phyloP scores from a whole-genome alignment of 2,329 filamentous ascomycete species.

The Pseudogymnoascus sp. region DNA sequence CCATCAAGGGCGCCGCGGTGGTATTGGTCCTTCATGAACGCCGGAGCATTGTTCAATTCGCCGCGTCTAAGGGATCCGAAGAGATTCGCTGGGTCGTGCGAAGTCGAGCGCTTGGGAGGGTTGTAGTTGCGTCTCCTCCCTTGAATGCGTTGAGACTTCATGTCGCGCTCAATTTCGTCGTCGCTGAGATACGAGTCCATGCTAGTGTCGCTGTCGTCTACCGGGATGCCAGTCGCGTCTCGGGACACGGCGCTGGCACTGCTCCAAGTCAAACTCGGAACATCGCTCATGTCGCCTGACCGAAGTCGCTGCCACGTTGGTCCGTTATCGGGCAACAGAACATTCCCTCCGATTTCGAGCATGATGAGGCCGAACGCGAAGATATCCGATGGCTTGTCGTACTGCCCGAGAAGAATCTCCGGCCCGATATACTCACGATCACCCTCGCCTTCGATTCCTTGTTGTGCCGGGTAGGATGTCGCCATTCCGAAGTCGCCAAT shows the following conservation, averaged over 20 bases:
- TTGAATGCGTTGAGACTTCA: slow-evolving; percentile 29
- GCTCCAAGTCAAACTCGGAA: slow-evolving; percentile 80
- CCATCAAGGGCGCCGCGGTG: slow-evolving; percentile 71
- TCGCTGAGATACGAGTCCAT: slow-evolving; percentile 30
- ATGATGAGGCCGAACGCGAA: slow-evolving; percentile 93
- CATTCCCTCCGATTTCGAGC: slow-evolving; percentile 89
- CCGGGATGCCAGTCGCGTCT: slow-evolving; percentile 64
- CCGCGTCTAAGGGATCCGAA: slow-evolving; percentile 36
- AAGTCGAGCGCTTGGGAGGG: slow-evolving; percentile 23
- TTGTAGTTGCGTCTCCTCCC: slow-evolving; percentile 23
- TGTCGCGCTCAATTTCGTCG: slow-evolving; percentile 30
- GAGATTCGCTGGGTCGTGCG: slow-evolving; percentile 28
- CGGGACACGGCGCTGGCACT: slow-evolving; percentile 61
- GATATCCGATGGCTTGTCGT: slow-evolving; percentile 85
- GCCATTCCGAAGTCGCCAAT: slow-evolving; percentile 85
- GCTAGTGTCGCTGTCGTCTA: slow-evolving; percentile 31
- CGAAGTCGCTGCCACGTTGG: slow-evolving; percentile 83
- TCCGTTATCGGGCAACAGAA: slow-evolving; percentile 87
- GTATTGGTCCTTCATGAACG: slow-evolving; percentile 75
- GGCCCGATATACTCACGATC: slow-evolving; percentile 95
- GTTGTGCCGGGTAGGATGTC: slow-evolving; percentile 64
- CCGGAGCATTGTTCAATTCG: slow-evolving; percentile 62
- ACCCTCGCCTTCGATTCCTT: slow-evolving; percentile 79
- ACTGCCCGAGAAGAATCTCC: slow-evolving; percentile 78
- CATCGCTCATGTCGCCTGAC: slow-evolving; percentile 78